phyloP scores from a whole-genome alignment of 2,329 filamentous ascomycete genomes.

The Fonsecaea pedrosoi region DNA sequence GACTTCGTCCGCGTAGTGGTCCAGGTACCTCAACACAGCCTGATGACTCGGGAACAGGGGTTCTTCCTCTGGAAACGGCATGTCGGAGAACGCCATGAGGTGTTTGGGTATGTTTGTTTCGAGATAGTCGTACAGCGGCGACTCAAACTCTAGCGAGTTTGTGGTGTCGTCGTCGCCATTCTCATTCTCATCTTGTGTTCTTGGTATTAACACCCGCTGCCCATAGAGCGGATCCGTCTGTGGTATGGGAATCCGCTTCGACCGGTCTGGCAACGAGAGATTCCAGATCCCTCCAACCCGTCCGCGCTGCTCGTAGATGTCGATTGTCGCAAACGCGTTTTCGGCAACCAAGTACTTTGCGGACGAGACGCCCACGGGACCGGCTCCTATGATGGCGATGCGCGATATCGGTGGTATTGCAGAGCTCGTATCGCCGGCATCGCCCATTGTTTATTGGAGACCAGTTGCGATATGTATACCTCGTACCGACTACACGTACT shows the following conservation, averaged over 20 bases:
- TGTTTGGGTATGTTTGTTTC: slow-evolving; percentile 86
- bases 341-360: slow-evolving; percentile 81
- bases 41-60: slow-evolving; percentile 77
- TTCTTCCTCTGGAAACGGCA: slow-evolving; percentile 66
- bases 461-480: no score
- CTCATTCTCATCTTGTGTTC: slow-evolving; percentile 39
- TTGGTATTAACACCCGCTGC: slow-evolving; percentile 48
- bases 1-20: slow-evolving; percentile 73
- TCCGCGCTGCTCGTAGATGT: slow-evolving; percentile 80
- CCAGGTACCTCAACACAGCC: slow-evolving; percentile 75
- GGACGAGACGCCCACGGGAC: slow-evolving; percentile 65
- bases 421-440: not conserved
- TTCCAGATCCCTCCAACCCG: slow-evolving; percentile 86
- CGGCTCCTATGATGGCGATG: slow-evolving; percentile 38
- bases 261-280: slow-evolving; percentile 57
- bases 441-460: not conserved
- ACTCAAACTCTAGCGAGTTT: slow-evolving; percentile 69
- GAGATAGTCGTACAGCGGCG: slow-evolving; percentile 79
- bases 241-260: slow-evolving; percentile 68
- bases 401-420: slow-evolving; percentile 13
- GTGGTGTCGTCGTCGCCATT: not conserved
- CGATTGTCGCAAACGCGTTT: slow-evolving; percentile 71
- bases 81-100: slow-evolving; percentile 81
- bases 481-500: no score
- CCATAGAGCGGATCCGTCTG: slow-evolving; percentile 65